Evolutionary conservation across 129 eudicot species (phyloP).

Genomic region (Sambucus nigra): DNA sequence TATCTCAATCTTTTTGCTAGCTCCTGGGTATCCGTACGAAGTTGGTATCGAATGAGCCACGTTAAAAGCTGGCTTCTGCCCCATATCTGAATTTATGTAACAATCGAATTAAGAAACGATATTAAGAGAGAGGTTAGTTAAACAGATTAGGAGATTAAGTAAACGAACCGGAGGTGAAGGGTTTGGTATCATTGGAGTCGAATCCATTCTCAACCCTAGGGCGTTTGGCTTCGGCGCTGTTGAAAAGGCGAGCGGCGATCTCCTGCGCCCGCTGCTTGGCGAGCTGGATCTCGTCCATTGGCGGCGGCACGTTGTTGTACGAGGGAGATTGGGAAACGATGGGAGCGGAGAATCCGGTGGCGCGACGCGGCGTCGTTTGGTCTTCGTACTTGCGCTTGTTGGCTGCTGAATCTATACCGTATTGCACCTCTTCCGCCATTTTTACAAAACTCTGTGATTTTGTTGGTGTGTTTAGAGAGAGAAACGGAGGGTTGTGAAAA

Average conservation of each 20-base stretch:
- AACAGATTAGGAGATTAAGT: conserved; percentile 34
- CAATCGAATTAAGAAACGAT: too few species aligned
- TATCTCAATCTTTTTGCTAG: conserved; percentile 72
- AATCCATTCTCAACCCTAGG: conserved; percentile 71
- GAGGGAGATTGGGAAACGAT: conserved; percentile 47
- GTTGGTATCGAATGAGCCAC: conserved; percentile 24
- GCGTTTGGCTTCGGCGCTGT: conserved; percentile 63
- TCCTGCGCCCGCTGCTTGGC: conserved; percentile 62
- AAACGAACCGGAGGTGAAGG: conserved; percentile 37
- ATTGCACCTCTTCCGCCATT: conserved; percentile 76
- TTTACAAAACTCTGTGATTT: too few species aligned
- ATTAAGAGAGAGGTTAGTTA: background rate
- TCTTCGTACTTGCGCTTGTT: conserved; percentile 88
- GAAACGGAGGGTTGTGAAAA: background rate
- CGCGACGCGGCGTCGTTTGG: conserved; percentile 49
- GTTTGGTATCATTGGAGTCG: conserved; percentile 35
- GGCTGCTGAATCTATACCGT: conserved; percentile 33
- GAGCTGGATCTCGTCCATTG: conserved; percentile 54
- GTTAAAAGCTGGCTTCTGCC: conserved; percentile 36
- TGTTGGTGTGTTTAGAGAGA: background rate
- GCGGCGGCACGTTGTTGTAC: too few species aligned
- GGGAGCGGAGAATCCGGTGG: conserved; percentile 76
- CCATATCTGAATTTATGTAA: conserved; percentile 45
- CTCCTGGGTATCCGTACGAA: conserved; percentile 53
- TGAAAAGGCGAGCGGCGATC: conserved; percentile 63